Evolutionary conservation across 148 eudicot genomes (phyloP).

Genomic region (Fagopyrum tataricum): DNA sequence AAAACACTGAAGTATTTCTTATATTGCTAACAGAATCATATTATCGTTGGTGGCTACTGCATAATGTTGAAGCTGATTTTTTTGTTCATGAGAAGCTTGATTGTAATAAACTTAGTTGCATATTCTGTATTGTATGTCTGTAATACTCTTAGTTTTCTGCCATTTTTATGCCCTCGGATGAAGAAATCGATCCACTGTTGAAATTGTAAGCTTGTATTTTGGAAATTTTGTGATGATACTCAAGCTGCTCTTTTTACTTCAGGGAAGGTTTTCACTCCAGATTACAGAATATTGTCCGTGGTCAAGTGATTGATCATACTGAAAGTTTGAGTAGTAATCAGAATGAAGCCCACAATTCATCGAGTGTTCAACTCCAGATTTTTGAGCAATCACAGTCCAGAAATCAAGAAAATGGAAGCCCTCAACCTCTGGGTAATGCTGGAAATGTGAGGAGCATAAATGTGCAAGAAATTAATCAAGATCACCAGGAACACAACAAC

Average conservation of each 20-base stretch:
- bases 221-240: background rate
- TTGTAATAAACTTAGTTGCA: background rate
- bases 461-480: constrained; percentile 28
- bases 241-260: background rate
- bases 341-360: constrained; percentile 25
- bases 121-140: background rate
- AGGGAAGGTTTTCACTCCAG: constrained; percentile 80
- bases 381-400: constrained; percentile 34
- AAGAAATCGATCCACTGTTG: constrained; percentile 1
- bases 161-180: background rate
- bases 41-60: background rate
- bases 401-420: constrained; percentile 32
- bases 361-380: constrained; percentile 37
- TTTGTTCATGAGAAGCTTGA: background rate
- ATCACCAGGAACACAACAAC: constrained; percentile 30
- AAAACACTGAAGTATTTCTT: no score
- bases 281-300: constrained; percentile 53
- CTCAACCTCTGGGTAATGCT: constrained; percentile 31
- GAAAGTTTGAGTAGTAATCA: constrained; percentile 45
- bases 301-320: constrained; percentile 51
- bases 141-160: background rate
- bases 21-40: background rate
- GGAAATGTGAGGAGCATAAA: constrained; percentile 26
- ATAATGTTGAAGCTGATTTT: background rate
- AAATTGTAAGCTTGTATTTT: background rate